Evolutionary conservation across 768 basidiomycete species (phyloP).

Genomic region (Boletus subcaerulescens): DNA sequence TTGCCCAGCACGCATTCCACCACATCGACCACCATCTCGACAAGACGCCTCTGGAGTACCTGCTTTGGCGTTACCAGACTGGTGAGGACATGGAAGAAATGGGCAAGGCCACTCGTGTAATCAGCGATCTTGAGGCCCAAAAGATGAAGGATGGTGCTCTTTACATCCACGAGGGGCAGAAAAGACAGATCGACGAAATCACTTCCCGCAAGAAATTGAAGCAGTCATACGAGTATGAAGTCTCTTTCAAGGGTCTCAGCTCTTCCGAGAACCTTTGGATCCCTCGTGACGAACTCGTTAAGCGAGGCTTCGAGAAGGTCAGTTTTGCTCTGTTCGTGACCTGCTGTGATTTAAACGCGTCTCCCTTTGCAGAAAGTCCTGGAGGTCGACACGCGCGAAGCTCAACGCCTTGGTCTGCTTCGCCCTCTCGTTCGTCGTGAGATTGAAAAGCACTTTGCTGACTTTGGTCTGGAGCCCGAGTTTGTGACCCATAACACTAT

Average conservation of each 20-base stretch:
- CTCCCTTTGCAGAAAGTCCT: constrained; percentile 70
- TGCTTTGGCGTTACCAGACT: constrained; percentile 99
- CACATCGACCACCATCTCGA: constrained; percentile 98
- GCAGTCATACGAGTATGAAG: constrained; percentile 99
- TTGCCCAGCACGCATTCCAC: constrained; percentile 99
- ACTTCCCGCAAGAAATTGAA: constrained; percentile 92
- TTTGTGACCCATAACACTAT: constrained; percentile 99
- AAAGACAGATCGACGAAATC: constrained; percentile 93
- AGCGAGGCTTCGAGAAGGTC: constrained; percentile 96
- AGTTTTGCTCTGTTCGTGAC: constrained; percentile 10
- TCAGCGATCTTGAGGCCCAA: constrained; percentile 81
- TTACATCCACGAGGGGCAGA: constrained; percentile 89
- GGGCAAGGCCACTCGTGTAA: constrained; percentile 85
- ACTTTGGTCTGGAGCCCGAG: constrained; percentile 98
- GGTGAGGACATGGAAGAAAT: constrained; percentile 98
- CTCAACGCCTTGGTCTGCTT: constrained; percentile 91
- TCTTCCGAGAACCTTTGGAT: constrained; percentile 99
- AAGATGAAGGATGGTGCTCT: constrained; percentile 96
- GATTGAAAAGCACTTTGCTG: constrained; percentile 99
- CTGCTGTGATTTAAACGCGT: neutral
- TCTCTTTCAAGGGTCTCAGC: constrained; percentile 90
- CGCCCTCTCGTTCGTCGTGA: constrained; percentile 97
- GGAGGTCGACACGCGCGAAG: constrained; percentile 96
- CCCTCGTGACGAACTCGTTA: constrained; percentile 93
- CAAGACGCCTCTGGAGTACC: constrained; percentile 98